A percentile compares a stretch with the other conserved stretches of the same genome.
These are phyloP conservation scores for Vigna trinervia DNA, from an alignment of 306 rosid genomes.

Conservation along the genomic window DNA sequence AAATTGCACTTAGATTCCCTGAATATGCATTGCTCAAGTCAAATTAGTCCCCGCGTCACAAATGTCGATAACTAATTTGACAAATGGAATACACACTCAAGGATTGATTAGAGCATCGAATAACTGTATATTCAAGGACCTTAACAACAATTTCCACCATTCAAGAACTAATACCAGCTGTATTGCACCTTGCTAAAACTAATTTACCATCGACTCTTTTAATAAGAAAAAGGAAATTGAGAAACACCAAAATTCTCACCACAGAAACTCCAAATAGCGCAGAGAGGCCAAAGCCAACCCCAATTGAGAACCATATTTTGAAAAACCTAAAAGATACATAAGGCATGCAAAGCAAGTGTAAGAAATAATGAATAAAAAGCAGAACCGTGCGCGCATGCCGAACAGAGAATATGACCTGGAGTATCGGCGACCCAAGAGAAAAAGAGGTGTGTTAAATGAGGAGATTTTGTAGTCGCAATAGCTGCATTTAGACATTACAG, in stretches of 20 bases:
- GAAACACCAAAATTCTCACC: constrained; percentile 32
- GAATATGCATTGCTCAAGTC: not conserved
- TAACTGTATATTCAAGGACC: not conserved
- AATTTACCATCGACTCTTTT: not conserved
- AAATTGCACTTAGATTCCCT: not conserved
- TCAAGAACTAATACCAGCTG: not conserved
- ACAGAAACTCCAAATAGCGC: constrained; percentile 57
- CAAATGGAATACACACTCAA: not conserved
- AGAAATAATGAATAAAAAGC: not conserved
- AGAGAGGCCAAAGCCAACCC: constrained; percentile 66
- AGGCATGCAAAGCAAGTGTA: not conserved
- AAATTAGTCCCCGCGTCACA: not conserved
- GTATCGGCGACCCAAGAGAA: constrained; percentile 58
- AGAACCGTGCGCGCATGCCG: not conserved
- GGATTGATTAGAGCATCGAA: not conserved
- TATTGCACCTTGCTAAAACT: not conserved
- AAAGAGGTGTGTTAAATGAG: constrained; percentile 60
- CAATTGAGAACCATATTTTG: constrained; percentile 67
- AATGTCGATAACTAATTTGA: not conserved
- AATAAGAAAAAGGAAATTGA: not conserved
- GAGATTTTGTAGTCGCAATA: constrained; percentile 64
- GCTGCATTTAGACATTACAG: constrained; percentile 29
- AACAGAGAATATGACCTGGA: constrained; percentile 43
- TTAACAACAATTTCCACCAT: not conserved
- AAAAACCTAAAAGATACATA: constrained; percentile 44